Evolutionary conservation across 2,329 filamentous ascomycete genomes (phyloP), one percentile per base, ranked within the genome.

Genomic region (Aspergillus spinulosporus): DNA sequence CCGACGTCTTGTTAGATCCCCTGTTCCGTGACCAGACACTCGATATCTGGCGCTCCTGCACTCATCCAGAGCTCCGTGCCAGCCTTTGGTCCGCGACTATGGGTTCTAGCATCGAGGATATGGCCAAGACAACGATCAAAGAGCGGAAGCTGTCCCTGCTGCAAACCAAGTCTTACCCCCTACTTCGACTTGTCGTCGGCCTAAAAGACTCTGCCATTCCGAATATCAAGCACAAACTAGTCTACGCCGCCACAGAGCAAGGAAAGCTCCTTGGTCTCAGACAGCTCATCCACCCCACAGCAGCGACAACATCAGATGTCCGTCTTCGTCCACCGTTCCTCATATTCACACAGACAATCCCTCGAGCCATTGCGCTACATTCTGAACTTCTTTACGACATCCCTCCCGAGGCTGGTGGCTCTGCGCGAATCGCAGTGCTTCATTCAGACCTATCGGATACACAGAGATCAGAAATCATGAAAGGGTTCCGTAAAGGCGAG

Each of bases 71-170:
- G n/a, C 78, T 97, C 6, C 84, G 86, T 26, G 81, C 91, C 3
- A 90, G 89, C 7, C 86, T 96, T 58, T 99, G 93, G 92, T 97
- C 94, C 12, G 94, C 94, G 11, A 99, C 94, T 0, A 97, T 99
- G 87, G 91, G 90, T 3, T 96, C 93, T 12, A 94, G 88, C 64
- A 89, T 97, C 42, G 94, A 99, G 76, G 80, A 86, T 15, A 79
- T 97, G 5, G 84, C 90, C 46, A 83, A 83, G 5, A 83, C 84
- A n/a, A 88, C 87, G 11, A 82, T 94, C 49, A 76, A 80, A 39
- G 75, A 80, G 6, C 81, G 86, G 37, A 80, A 72, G 42, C 29
- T 67, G 15, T 54, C 59, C 4, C 59, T 66, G 5, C 56, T 58
- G 21, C 51, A 61, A 7, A 63, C 54, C 31, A 64, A 64, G 15